A percentile compares a stretch with the other conserved stretches of the same genome.
Conservation (phyloP, 2,329 filamentous ascomycete genomes). For the Torrubiellomyces zombiae region DNA sequence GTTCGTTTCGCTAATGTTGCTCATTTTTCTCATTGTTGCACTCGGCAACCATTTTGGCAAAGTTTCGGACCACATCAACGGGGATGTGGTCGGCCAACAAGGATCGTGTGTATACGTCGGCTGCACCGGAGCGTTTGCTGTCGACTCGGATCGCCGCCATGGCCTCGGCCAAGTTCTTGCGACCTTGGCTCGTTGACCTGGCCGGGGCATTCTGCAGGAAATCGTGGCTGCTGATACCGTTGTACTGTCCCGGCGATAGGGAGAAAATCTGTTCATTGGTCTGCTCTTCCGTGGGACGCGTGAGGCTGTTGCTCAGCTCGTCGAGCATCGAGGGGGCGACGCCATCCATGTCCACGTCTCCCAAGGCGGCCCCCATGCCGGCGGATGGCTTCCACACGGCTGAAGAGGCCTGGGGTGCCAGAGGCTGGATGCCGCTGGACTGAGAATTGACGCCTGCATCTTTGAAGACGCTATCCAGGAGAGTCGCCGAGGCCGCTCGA, state of each 20-base stretch:
- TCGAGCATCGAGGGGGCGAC: conserved; percentile 45
- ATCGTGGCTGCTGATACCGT: conserved; percentile 51
- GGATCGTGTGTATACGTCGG: conserved; percentile 84
- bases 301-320: conserved; percentile 50
- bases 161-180: conserved; percentile 64
- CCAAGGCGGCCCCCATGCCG: conserved; percentile 26
- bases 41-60: conserved; percentile 79
- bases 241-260: conserved; percentile 75
- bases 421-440: conserved; percentile 24
- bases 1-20: too few relatives aligned
- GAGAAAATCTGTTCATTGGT: conserved; percentile 78
- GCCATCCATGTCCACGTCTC: conserved; percentile 16
- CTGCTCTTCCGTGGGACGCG: conserved; percentile 66
- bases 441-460: conserved; percentile 47
- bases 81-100: conserved; percentile 92
- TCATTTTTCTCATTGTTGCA: conserved; percentile 35
- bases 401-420: conserved; percentile 36
- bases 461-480: conserved; percentile 69
- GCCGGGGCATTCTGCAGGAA: conserved; percentile 44
- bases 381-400: conserved; percentile 26
- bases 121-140: conserved; percentile 50
- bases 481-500: conserved; percentile 57
- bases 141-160: conserved; percentile 61
- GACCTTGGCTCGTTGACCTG: conserved; percentile 42
- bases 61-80: conserved; percentile 77